Conservation (phyloP, 1,284 basidiomycete species). For the Boletus calvinii region DNA sequence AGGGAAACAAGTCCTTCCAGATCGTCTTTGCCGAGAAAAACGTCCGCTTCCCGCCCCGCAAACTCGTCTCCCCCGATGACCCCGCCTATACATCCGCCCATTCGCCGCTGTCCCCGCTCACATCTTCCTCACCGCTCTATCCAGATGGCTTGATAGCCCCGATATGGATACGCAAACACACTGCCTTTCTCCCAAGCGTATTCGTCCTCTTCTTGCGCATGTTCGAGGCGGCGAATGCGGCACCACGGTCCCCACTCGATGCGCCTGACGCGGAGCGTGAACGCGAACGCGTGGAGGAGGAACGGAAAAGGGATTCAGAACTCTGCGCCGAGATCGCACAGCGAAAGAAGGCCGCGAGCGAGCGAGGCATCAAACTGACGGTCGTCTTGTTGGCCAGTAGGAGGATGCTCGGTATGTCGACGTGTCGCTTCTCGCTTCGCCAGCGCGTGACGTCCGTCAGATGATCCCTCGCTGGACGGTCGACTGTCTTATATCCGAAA, state of each 20-base stretch:
- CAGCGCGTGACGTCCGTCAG: conserved; percentile 39
- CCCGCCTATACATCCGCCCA: conserved; percentile 55
- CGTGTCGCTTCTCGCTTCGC: neutral
- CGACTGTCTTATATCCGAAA: conserved; percentile 84
- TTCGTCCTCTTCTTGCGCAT: conserved; percentile 89
- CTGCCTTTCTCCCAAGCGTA: conserved; percentile 85
- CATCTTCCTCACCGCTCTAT: conserved; percentile 82
- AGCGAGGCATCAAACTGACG: conserved; percentile 90
- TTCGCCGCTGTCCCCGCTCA: conserved; percentile 89
- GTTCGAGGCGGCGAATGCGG: conserved; percentile 57
- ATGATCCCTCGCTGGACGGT: conserved; percentile 80
- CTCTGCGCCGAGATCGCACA: conserved; percentile 77
- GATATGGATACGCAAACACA: conserved; percentile 96
- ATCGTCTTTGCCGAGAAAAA: conserved; percentile 80
- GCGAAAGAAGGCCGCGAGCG: conserved; percentile 75
- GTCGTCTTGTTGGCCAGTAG: conserved; percentile 91
- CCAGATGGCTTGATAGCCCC: conserved; percentile 96
- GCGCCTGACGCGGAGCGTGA: conserved; percentile 51
- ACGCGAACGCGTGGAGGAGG: conserved; percentile 60
- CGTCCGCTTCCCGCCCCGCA: conserved; percentile 84
- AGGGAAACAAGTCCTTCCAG: conserved; percentile 74
- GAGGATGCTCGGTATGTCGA: conserved; percentile 66
- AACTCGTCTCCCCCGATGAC: conserved; percentile 60
- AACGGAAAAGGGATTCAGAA: conserved; percentile 70
- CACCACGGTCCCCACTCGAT: conserved; percentile 52